A percentile compares a stretch with the other conserved stretches of the same genome.
Evolutionary conservation across 2,329 filamentous ascomycete genomes (phyloP).

Genomic region (Didymella pomorum): DNA sequence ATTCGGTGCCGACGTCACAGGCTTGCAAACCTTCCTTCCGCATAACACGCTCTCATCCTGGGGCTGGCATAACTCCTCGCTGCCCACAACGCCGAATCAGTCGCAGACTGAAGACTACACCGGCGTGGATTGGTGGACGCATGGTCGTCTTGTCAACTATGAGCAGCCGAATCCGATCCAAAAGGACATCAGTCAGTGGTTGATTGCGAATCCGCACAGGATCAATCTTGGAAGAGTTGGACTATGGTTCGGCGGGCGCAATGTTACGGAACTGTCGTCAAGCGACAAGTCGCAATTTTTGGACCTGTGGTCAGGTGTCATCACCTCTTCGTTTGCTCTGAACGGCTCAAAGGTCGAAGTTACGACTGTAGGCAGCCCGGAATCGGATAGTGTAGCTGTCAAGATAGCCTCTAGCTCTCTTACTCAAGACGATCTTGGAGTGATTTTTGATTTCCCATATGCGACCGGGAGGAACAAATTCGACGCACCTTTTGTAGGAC

Average conservation of each 20-base stretch:
- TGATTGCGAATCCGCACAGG: constrained; percentile 63
- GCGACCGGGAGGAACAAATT: constrained; percentile 60
- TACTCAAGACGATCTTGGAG: constrained; percentile 48
- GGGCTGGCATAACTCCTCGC: constrained; percentile 57
- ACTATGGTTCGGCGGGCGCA: constrained; percentile 53
- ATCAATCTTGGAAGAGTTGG: constrained; percentile 61
- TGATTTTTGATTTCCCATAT: constrained; percentile 64
- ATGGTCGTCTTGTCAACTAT: constrained; percentile 55
- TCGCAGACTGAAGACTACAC: constrained; percentile 51
- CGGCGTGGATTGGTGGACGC: constrained; percentile 56
- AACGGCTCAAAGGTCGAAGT: not conserved
- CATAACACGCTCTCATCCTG: constrained; percentile 56
- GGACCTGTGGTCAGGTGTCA: constrained; percentile 4
- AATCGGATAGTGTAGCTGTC: constrained; percentile 3
- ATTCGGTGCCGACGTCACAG: constrained; percentile 58
- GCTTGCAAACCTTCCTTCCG: constrained; percentile 56
- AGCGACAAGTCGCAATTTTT: constrained; percentile 22
- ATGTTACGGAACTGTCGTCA: constrained; percentile 55
- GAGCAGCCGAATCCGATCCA: constrained; percentile 53
- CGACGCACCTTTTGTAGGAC: constrained; percentile 63
- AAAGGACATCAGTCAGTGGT: constrained; percentile 59
- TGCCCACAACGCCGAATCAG: constrained; percentile 52
- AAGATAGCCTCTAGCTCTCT: constrained; percentile 30
- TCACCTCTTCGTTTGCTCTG: not conserved
- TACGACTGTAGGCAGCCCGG: constrained; percentile 2